Evolutionary conservation across 495 filamentous ascomycete species (phyloP).

Genomic region (Articulospora tetracladia): DNA sequence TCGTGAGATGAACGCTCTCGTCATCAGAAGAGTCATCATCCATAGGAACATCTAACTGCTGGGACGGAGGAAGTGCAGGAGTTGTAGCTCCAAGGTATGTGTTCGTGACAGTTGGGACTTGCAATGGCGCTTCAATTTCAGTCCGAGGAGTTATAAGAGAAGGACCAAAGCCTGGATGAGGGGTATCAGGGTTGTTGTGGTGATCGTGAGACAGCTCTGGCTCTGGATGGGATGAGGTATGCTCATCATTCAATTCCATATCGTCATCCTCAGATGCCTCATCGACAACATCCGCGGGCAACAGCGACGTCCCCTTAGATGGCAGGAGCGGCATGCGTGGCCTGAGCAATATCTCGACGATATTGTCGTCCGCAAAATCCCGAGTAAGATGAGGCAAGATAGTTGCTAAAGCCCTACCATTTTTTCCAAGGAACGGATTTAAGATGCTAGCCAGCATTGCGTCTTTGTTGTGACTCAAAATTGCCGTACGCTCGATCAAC

Average conservation of each 20-base stretch:
- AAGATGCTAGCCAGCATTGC: slow-evolving; percentile 77
- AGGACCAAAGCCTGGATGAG: neutral
- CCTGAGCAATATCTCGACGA: slow-evolving; percentile 68
- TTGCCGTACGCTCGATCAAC: slow-evolving; percentile 73
- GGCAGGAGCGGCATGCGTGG: slow-evolving; percentile 57
- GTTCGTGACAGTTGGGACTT: neutral
- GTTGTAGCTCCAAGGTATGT: neutral
- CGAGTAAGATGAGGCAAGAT: slow-evolving; percentile 73
- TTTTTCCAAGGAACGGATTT: slow-evolving; percentile 60
- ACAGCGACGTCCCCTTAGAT: slow-evolving; percentile 6
- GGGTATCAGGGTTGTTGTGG: neutral
- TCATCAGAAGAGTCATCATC: slow-evolving; percentile 28
- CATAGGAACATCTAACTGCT: neutral
- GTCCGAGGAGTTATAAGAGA: neutral
- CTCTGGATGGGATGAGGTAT: neutral
- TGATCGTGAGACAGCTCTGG: neutral
- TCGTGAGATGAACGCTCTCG: slow-evolving; percentile 35
- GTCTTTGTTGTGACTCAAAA: slow-evolving; percentile 58
- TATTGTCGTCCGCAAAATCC: slow-evolving; percentile 51
- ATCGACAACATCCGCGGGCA: slow-evolving; percentile 26
- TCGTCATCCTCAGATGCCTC: slow-evolving; percentile 17
- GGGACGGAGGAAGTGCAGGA: neutral
- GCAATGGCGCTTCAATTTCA: neutral
- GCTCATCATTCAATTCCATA: slow-evolving; percentile 3
- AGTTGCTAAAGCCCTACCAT: slow-evolving; percentile 56